Evolutionary conservation across 495 filamentous ascomycete species (phyloP).

Genomic region (Neurospora sp.): DNA sequence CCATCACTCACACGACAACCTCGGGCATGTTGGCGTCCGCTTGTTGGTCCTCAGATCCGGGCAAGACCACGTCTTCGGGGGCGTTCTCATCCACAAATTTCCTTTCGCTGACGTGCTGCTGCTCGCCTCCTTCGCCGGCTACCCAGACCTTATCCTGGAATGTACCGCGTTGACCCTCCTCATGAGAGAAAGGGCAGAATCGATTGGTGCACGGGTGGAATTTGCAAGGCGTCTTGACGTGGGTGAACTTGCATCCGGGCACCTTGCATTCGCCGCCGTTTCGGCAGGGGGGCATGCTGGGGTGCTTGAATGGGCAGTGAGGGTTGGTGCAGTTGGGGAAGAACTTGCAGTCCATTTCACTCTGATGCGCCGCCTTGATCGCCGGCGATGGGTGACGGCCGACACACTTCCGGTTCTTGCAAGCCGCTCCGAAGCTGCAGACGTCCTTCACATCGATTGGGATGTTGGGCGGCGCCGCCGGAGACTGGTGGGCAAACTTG

Average conservation of each 20-base stretch:
- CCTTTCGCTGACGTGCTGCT: slow-evolving; percentile 69
- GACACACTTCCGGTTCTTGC: slow-evolving; percentile 90
- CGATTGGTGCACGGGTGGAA: slow-evolving; percentile 85
- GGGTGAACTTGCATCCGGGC: slow-evolving; percentile 81
- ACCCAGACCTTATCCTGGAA: slow-evolving; percentile 91
- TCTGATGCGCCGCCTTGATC: slow-evolving; percentile 60
- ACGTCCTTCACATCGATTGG: slow-evolving; percentile 67
- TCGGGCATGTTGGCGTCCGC: slow-evolving; percentile 14
- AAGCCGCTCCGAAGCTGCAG: slow-evolving; percentile 79
- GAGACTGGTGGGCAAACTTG: slow-evolving; percentile 87
- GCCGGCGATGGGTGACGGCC: slow-evolving; percentile 89
- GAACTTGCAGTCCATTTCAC: slow-evolving; percentile 84
- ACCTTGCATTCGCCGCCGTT: slow-evolving; percentile 87
- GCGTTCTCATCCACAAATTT: slow-evolving; percentile 71
- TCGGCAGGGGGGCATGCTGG: slow-evolving; percentile 65
- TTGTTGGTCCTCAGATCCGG: slow-evolving; percentile 33
- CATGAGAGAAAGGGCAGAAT: slow-evolving; percentile 79
- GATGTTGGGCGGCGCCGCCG: slow-evolving; percentile 69
- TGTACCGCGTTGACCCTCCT: slow-evolving; percentile 72
- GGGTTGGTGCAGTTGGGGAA: slow-evolving; percentile 88
- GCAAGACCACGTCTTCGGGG: slow-evolving; percentile 69
- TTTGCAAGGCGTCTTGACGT: slow-evolving; percentile 72
- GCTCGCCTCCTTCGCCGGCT: slow-evolving; percentile 40
- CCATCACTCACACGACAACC: slow-evolving; percentile 15
- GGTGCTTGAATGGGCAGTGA: slow-evolving; percentile 78